phyloP scores from a whole-genome alignment of 2,329 filamentous ascomycete genomes.

The Fusarium drepaniforme region DNA sequence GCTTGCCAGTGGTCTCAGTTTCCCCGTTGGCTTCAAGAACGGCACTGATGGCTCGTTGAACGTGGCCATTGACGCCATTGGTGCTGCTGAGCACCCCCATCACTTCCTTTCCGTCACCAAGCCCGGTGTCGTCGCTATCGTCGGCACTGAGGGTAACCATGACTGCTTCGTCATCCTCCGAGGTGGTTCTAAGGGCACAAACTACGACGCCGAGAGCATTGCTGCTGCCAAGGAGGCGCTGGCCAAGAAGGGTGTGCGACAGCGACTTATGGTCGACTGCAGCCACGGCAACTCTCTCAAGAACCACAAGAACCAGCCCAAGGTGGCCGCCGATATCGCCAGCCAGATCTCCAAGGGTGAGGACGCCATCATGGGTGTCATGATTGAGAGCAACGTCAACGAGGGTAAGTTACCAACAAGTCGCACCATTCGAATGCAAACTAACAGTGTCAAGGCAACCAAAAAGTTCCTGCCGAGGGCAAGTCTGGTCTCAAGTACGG shows the following conservation, averaged over 20 bases:
- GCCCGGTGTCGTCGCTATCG: slow-evolving; percentile 93
- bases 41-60: slow-evolving; percentile 92
- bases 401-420: slow-evolving; percentile 73
- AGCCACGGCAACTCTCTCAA: slow-evolving; percentile 97
- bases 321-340: slow-evolving; percentile 85
- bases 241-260: slow-evolving; percentile 76
- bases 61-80: slow-evolving; percentile 95
- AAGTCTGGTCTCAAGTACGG: slow-evolving; percentile 89
- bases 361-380: slow-evolving; percentile 91
- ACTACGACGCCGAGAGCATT: slow-evolving; percentile 90
- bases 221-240: slow-evolving; percentile 85
- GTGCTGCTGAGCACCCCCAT: slow-evolving; percentile 90
- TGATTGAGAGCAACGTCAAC: slow-evolving; percentile 98
- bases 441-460: slow-evolving; percentile 69
- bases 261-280: slow-evolving; percentile 96
- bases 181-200: slow-evolving; percentile 92
- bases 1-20: slow-evolving; percentile 91
- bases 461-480: slow-evolving; percentile 92
- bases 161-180: slow-evolving; percentile 97
- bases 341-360: slow-evolving; percentile 90
- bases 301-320: slow-evolving; percentile 97
- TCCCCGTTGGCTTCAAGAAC: slow-evolving; percentile 99
- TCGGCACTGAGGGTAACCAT: slow-evolving; percentile 93
- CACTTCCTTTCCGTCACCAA: slow-evolving; percentile 99
- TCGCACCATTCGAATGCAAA: not conserved